phyloP scores from a whole-genome alignment of 2,329 filamentous ascomycete genomes.

The Venturia effusa region DNA sequence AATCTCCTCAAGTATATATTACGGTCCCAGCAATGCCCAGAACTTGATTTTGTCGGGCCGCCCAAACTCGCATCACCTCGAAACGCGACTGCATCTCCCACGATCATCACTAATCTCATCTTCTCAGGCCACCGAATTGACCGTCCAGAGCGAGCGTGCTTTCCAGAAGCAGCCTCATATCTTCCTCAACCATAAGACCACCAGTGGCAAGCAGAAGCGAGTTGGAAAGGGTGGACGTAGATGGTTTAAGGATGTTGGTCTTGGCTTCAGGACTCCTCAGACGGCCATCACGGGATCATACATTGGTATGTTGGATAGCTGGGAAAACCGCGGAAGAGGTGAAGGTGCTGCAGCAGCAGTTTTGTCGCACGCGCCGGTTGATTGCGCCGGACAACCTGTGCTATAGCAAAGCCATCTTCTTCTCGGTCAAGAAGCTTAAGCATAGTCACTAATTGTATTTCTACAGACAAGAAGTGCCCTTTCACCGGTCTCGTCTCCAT shows the following conservation, averaged over 20 bases:
- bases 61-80: slow-evolving; percentile 16
- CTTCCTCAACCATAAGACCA: slow-evolving; percentile 96
- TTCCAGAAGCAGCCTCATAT: slow-evolving; percentile 98
- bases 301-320: slow-evolving; percentile 63
- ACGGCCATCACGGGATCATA: slow-evolving; percentile 97
- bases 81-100: slow-evolving; percentile 12
- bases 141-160: slow-evolving; percentile 98
- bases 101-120: slow-evolving; percentile 24
- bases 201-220: slow-evolving; percentile 63
- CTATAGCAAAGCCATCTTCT: neutral
- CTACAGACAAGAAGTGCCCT: slow-evolving; percentile 98
- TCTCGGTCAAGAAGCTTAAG: neutral
- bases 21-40: neutral
- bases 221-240: slow-evolving; percentile 86
- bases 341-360: neutral
- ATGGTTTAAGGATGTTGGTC: slow-evolving; percentile 99
- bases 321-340: too few relatives aligned
- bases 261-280: slow-evolving; percentile 98
- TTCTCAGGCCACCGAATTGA: slow-evolving; percentile 30
- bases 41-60: neutral
- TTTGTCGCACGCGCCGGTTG: neutral
- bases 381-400: neutral
- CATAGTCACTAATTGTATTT: slow-evolving; percentile 6
- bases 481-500: slow-evolving; percentile 99
- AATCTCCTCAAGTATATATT: neutral